Conservation (phyloP, 2,329 filamentous ascomycete species). For the Madurella mycetomatis region DNA sequence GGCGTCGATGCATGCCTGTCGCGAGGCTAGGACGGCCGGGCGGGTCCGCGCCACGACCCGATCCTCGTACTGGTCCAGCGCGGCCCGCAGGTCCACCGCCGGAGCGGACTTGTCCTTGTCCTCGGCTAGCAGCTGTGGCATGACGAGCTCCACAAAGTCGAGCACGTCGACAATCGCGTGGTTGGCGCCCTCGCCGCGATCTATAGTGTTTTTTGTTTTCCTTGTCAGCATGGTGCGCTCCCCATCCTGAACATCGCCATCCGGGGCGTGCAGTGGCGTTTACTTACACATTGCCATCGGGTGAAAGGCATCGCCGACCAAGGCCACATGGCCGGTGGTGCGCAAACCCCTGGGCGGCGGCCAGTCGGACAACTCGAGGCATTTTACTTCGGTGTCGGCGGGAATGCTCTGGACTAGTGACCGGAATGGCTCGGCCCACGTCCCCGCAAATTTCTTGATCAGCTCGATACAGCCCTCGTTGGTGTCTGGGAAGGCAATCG, state of each 20-base stretch:
- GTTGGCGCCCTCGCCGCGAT: conserved; percentile 55
- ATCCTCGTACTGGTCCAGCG: conserved; percentile 40
- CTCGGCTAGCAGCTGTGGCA: conserved; percentile 18
- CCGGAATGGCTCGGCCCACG: conserved; percentile 48
- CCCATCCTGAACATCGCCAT: too few species aligned
- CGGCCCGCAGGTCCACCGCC: conserved; percentile 23
- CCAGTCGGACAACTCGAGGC: conserved; percentile 47
- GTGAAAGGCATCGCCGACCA: conserved; percentile 54
- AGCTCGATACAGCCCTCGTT: conserved; percentile 38
- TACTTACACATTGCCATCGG: conserved; percentile 58
- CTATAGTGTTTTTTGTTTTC: conserved; percentile 30
- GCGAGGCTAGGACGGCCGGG: conserved; percentile 45
- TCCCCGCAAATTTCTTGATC: conserved; percentile 40
- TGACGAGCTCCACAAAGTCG: conserved; percentile 37
- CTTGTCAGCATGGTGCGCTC: too few species aligned
- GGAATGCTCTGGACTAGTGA: conserved; percentile 40
- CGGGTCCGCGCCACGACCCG: conserved; percentile 40
- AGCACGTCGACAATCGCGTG: conserved; percentile 50
- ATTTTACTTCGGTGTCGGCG: conserved; percentile 38
- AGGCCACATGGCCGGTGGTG: conserved; percentile 37
- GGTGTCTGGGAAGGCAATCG: conserved; percentile 38
- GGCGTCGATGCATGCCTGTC: conserved; percentile 51
- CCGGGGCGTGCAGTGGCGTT: not conserved
- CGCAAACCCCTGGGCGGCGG: conserved; percentile 36
- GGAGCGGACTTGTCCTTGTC: not conserved